A percentile compares a stretch with the other conserved stretches of the same genome.
Conservation (phyloP, 257 asterid genomes). For the Verbascum thapsus region DNA sequence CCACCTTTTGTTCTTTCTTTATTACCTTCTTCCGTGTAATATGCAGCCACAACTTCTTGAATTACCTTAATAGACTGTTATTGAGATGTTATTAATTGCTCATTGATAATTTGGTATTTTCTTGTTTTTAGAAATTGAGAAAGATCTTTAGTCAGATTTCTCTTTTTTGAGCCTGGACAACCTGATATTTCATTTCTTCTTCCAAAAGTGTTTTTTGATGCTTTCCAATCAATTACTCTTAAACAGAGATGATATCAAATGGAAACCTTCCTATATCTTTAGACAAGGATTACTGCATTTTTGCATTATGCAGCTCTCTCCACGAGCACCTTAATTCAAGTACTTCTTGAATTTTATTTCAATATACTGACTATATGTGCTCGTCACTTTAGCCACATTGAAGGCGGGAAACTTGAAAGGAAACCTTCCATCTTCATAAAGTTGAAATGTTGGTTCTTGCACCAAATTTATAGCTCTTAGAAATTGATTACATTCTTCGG, state of each 20-base stretch:
- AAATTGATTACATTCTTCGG: not conserved
- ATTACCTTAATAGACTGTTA: not conserved
- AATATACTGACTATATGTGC: not conserved
- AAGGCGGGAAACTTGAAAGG: conserved; percentile 10
- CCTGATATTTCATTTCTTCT: not conserved
- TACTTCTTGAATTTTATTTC: not conserved
- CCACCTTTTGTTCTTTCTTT: no score
- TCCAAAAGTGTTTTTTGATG: not conserved
- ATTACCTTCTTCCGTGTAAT: no score
- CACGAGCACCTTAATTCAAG: not conserved
- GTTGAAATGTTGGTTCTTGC: conserved; percentile 6
- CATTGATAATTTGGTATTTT: no score
- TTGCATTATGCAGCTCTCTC: not conserved
- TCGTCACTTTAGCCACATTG: not conserved
- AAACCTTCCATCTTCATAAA: not conserved
- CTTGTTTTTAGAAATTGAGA: no score
- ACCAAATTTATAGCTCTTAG: not conserved
- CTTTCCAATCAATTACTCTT: not conserved
- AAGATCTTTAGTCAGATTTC: not conserved
- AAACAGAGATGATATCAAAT: not conserved
- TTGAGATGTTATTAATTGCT: not conserved
- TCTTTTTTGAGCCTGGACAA: not conserved
- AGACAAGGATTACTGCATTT: not conserved
- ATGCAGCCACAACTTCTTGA: no score
- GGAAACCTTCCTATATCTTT: not conserved